Conservation (phyloP, 2,329 filamentous ascomycete species). For the Penicillium polonicum region DNA sequence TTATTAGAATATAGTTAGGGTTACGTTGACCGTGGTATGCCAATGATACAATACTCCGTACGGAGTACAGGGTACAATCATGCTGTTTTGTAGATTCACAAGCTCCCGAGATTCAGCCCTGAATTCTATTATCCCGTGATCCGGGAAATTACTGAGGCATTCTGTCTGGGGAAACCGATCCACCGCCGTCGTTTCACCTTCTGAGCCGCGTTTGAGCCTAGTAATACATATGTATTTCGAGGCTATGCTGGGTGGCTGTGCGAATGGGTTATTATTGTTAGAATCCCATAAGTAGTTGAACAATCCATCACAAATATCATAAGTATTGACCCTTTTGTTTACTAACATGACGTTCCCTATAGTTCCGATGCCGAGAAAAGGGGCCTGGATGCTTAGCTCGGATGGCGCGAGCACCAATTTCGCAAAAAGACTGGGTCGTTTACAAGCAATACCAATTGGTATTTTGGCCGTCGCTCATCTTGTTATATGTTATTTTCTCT, state of each 20-base stretch:
- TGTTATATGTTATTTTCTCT: not conserved
- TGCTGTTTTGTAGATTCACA: not conserved
- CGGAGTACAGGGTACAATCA: not conserved
- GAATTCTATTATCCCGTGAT: not conserved
- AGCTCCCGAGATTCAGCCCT: slow-evolving; percentile 2
- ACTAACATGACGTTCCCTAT: not conserved
- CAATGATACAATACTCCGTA: not conserved
- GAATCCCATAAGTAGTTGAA: not conserved
- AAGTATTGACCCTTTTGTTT: not conserved
- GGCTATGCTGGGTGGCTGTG: slow-evolving; percentile 8
- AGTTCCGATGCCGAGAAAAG: not conserved
- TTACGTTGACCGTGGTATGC: not conserved
- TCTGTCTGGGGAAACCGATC: slow-evolving; percentile 10
- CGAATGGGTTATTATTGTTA: not conserved
- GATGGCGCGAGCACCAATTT: slow-evolving; percentile 7
- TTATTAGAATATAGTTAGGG: not conserved
- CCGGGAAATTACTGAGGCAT: slow-evolving; percentile 1
- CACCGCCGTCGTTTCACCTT: slow-evolving; percentile 12
- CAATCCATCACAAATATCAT: not conserved
- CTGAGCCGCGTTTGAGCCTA: slow-evolving; percentile 12
- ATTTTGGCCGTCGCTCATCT: not conserved
- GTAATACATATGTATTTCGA: not conserved
- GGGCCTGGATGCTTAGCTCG: not conserved
- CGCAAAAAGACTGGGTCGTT: not conserved
- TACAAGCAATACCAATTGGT: not conserved